Percentiles rank a stretch among this genome's conserved stretches.
These are phyloP conservation scores for Xylariaceae sp. DNA, from an alignment of 2,329 filamentous ascomycete species.

Conservation along the genomic window DNA sequence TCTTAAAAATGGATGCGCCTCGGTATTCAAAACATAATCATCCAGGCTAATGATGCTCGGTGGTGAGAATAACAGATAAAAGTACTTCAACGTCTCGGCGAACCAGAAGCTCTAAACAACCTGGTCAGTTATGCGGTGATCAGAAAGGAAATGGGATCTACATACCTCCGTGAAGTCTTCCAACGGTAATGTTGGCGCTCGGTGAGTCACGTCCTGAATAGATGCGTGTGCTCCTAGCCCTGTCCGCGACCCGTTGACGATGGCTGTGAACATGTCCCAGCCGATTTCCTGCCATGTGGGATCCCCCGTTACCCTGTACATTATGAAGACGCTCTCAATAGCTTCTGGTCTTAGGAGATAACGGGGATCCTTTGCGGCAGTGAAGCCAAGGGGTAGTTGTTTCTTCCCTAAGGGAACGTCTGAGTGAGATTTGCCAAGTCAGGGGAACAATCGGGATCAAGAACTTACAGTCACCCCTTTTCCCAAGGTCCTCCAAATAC, in stretches of 20 bases:
- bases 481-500: slow-evolving; percentile 23
- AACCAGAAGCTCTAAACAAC: slow-evolving; percentile 55
- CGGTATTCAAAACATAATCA: slow-evolving; percentile 49
- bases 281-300: slow-evolving; percentile 27
- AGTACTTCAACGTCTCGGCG: slow-evolving; percentile 55
- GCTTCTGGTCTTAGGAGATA: slow-evolving; percentile 33
- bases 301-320: slow-evolving; percentile 31
- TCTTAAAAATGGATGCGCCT: slow-evolving; percentile 35
- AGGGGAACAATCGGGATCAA: too few relatives aligned
- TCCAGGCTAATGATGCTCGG: slow-evolving; percentile 52
- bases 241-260: slow-evolving; percentile 27
- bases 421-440: background rate
- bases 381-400: slow-evolving; percentile 48
- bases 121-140: slow-evolving; percentile 1
- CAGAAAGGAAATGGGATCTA: background rate
- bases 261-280: slow-evolving; percentile 32
- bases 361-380: slow-evolving; percentile 40
- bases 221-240: slow-evolving; percentile 26
- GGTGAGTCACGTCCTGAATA: slow-evolving; percentile 37
- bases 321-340: slow-evolving; percentile 33
- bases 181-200: slow-evolving; percentile 38
- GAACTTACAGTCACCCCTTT: slow-evolving; percentile 24
- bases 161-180: slow-evolving; percentile 41
- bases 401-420: slow-evolving; percentile 23
- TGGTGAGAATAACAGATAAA: slow-evolving; percentile 44